A percentile compares a stretch with the other conserved stretches of the same genome.
Conservation (phyloP, 768 basidiomycete species). For the Cubamyces lactineus region DNA sequence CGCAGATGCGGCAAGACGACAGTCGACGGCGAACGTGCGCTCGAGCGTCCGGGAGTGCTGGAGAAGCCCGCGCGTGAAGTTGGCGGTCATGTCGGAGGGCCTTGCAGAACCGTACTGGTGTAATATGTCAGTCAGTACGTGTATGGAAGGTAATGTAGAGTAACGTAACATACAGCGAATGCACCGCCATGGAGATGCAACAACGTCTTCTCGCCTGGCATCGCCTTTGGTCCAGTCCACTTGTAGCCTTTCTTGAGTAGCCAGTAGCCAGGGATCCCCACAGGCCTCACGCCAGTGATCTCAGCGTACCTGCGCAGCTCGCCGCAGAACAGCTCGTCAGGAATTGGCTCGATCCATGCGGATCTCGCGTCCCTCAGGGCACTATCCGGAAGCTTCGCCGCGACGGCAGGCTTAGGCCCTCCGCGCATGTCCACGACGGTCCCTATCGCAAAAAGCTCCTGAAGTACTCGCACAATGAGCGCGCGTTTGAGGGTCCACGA, state of each 20-base stretch:
- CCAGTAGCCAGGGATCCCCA: conserved; percentile 28
- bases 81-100: conserved; percentile 50
- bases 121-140: too few relatives aligned
- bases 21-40: conserved; percentile 48
- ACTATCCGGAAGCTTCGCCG: conserved; percentile 1
- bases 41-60: conserved; percentile 40
- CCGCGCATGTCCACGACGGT: background rate
- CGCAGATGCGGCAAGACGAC: conserved; percentile 41
- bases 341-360: conserved; percentile 22
- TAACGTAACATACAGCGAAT: conserved; percentile 9
- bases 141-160: too few relatives aligned
- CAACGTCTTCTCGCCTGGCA: conserved; percentile 28
- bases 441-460: background rate
- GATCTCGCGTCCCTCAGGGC: conserved; percentile 10
- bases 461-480: conserved; percentile 5
- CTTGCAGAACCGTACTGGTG: conserved; percentile 50
- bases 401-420: background rate
- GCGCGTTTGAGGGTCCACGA: conserved; percentile 17
- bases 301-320: conserved; percentile 6
- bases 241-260: conserved; percentile 10
- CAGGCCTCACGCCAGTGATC: conserved; percentile 11
- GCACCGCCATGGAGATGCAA: conserved; percentile 29
- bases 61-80: conserved; percentile 51
- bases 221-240: conserved; percentile 26
- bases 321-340: conserved; percentile 8